phyloP scores from a whole-genome alignment of 257 asterid species.

The Nicotiana attenuata region DNA sequence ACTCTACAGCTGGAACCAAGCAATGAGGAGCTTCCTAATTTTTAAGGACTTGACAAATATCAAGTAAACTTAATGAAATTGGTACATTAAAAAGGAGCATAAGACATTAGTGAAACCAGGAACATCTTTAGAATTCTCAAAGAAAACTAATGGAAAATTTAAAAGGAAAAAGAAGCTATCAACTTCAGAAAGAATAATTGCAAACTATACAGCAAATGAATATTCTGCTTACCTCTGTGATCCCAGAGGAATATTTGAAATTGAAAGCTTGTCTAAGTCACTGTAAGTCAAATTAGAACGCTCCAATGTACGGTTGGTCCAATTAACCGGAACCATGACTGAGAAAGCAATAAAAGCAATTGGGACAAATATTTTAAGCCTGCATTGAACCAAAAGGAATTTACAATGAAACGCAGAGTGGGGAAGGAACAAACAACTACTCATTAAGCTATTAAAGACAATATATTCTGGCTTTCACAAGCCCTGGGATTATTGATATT shows the following conservation, averaged over 20 bases:
- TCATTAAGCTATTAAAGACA: conserved; percentile 1
- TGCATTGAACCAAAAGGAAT: conserved; percentile 23
- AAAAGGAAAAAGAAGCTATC: not conserved
- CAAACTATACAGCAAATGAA: not conserved
- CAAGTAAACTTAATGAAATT: not conserved
- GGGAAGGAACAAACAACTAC: conserved; percentile 10
- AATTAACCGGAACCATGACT: conserved; percentile 87
- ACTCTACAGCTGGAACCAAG: not conserved
- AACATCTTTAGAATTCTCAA: not conserved
- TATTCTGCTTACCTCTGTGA: conserved; percentile 56
- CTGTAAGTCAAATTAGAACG: conserved; percentile 42
- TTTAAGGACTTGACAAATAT: not conserved
- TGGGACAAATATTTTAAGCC: conserved; percentile 90
- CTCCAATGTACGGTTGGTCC: conserved; percentile 76
- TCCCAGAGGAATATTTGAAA: conserved; percentile 74
- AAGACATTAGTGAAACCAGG: not conserved
- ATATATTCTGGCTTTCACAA: not conserved
- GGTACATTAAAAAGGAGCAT: not conserved
- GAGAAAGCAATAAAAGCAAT: conserved; percentile 69
- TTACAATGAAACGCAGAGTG: conserved; percentile 9
- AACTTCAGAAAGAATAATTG: not conserved
- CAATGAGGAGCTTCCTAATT: conserved; percentile 6
- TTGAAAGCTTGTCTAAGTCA: conserved; percentile 80
- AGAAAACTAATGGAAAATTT: not conserved
- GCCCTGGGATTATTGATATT: not conserved